Percentiles rank a stretch among this genome's conserved stretches.
Conservation (phyloP, 192 early-diverging fungal species). For the Mortierella claussenii region DNA sequence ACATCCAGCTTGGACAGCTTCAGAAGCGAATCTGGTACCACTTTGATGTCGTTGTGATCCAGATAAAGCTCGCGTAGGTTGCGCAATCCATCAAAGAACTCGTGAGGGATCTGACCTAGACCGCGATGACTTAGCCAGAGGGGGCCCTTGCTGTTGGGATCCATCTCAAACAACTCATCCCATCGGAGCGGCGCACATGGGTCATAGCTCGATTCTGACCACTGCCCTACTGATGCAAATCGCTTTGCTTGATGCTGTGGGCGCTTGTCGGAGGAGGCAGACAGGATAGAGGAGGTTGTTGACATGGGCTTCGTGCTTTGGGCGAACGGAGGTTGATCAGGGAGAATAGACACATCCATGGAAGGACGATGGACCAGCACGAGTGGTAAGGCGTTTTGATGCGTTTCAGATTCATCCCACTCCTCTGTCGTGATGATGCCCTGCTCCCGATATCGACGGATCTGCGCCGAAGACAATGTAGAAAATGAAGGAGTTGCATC, state of each 20-base stretch:
- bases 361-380: conserved; percentile 36
- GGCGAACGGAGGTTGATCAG: conserved; percentile 29
- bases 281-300: conserved; percentile 15
- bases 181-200: conserved; percentile 47
- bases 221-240: conserved; percentile 19
- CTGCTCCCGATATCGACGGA: conserved; percentile 15
- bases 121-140: conserved; percentile 42
- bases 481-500: conserved; percentile 13
- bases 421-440: conserved; percentile 23
- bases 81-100: conserved; percentile 55
- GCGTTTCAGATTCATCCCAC: conserved; percentile 18
- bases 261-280: conserved; percentile 7
- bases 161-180: conserved; percentile 53
- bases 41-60: conserved; percentile 56
- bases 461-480: conserved; percentile 21
- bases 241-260: background rate
- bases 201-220: conserved; percentile 51
- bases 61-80: conserved; percentile 57
- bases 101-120: conserved; percentile 52
- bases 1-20: conserved; percentile 56
- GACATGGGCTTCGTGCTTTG: conserved; percentile 14
- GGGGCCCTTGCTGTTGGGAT: conserved; percentile 52
- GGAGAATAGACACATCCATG: conserved; percentile 26
- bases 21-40: conserved; percentile 57
- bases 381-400: conserved; percentile 4